Evolutionary conservation across 257 asterid genomes (phyloP).

Genomic region (Gentiana dahurica): DNA sequence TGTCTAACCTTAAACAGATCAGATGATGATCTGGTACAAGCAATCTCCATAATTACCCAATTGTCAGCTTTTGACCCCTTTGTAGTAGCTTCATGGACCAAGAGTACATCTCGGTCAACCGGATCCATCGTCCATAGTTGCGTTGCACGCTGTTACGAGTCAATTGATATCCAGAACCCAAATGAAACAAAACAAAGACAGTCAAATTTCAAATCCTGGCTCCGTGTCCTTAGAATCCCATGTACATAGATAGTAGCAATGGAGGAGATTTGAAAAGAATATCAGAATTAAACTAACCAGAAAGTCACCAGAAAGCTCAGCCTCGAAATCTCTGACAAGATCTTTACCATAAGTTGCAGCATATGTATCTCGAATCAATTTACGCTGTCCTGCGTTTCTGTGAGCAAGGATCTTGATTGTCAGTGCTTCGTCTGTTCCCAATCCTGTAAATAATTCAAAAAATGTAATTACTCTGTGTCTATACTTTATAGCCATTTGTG

Average conservation of each 20-base stretch:
- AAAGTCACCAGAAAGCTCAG: slow-evolving; percentile 74
- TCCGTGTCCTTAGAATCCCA: not conserved
- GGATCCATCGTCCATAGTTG: slow-evolving; percentile 71
- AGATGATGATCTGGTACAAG: slow-evolving; percentile 60
- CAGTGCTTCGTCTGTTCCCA: slow-evolving; percentile 67
- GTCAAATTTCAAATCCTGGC: not conserved
- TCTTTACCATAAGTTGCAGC: slow-evolving; percentile 65
- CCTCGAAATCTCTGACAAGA: slow-evolving; percentile 69
- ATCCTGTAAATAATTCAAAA: slow-evolving; percentile 33
- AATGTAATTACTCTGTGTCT: too few relatives aligned
- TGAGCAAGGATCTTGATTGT: slow-evolving; percentile 70
- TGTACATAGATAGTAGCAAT: too few relatives aligned
- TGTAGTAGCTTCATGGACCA: slow-evolving; percentile 69
- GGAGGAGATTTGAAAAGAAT: not conserved
- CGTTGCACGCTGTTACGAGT: slow-evolving; percentile 44
- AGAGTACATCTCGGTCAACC: slow-evolving; percentile 67
- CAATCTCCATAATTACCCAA: slow-evolving; percentile 64
- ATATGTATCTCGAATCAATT: slow-evolving; percentile 58
- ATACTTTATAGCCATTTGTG: too few relatives aligned
- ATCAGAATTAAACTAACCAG: slow-evolving; percentile 31
- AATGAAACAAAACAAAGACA: not conserved
- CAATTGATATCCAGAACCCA: not conserved
- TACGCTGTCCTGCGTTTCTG: slow-evolving; percentile 68
- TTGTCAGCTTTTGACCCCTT: slow-evolving; percentile 48
- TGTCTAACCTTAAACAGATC: slow-evolving; percentile 60